Base-by-base conservation (phyloP, 2,329 filamentous ascomycete species). In the Acephala macrosclerotiorum region DNA sequence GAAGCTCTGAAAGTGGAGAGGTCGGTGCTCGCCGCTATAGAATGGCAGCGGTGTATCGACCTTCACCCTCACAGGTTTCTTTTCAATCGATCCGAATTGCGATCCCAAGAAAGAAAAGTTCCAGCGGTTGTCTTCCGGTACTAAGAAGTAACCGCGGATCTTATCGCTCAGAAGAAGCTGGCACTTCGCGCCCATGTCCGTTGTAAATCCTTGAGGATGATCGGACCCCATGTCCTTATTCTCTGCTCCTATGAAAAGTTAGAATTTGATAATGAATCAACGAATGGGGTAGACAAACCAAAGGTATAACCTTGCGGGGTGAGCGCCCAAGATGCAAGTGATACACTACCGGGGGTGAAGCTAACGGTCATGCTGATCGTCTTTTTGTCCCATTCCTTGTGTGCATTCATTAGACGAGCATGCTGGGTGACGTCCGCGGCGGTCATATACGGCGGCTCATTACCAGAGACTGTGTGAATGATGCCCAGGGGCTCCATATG, bases 21-120 rank as follows among this genome's bases (percentile, higher is more conserved):
- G 94, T 29, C 96, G 88, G 80, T 99, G 96, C 74, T 94, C 86
- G 74, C 94, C 94, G 76, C 91, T 94, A 81, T 99, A 99, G 81
- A 97, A 98, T 9, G 91, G 85, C 72, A 90, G 80, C 20, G 96
- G 96, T 51, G 93, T 96, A 79, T 98, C 96, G 62, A 99, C 89
- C 84, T 96, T 96, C 73, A 98, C 94, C 73, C 94, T 91, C 51
- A 97, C 87, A 3, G 90, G 86, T 82, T 93, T 93, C 89, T 97
- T 98, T 82, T 97, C 94, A 70, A 97, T 86, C 47, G 89, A 89
- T 16, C 90, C 89, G 77, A 98, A 99, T 0, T 89, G 89, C 71
- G 90, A 93, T 63, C 96, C 96, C 89, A 98, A 93, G 84, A 99
- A 99, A 79, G 92, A 96, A 83, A 97, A 99, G 80, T 99, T 99